Evolutionary conservation across 345 rosid species (phyloP).

Genomic region (Zanthoxylum bungeanum): DNA sequence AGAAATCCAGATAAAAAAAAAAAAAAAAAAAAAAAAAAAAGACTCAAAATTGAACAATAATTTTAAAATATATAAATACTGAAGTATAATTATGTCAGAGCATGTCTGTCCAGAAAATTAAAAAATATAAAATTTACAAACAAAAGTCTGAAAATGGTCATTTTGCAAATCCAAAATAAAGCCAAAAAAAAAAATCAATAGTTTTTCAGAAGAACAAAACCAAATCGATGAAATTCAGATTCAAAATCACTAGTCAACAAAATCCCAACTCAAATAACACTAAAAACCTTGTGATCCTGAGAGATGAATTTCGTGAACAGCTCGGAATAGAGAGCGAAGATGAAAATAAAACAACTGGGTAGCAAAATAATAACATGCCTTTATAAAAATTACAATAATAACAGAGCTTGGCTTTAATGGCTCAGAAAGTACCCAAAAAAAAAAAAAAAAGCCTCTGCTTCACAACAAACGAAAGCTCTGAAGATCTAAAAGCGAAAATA

Average conservation of each 20-base stretch:
- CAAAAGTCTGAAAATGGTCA: neutral
- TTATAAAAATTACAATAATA: too few species aligned
- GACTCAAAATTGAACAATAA: neutral
- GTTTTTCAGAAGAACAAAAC: neutral
- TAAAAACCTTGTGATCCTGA: neutral
- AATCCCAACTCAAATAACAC: neutral
- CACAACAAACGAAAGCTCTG: neutral
- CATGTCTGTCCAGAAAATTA: constrained; percentile 1
- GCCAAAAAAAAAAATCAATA: neutral
- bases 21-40: neutral
- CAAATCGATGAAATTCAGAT: neutral
- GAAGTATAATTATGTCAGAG: constrained; percentile 10
- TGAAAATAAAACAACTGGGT: too few species aligned
- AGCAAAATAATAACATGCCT: neutral
- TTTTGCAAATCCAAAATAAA: neutral
- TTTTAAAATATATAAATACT: neutral
- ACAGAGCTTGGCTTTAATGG: neutral
- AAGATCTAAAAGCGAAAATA: neutral
- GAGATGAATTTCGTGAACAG: neutral
- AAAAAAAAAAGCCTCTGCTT: neutral
- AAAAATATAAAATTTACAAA: neutral
- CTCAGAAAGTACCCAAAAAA: neutral
- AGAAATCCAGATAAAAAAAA: constrained; percentile 19
- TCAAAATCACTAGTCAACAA: neutral
- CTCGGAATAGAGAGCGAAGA: neutral